Conservation (phyloP, 495 filamentous ascomycete genomes). For the Podospora conica region DNA sequence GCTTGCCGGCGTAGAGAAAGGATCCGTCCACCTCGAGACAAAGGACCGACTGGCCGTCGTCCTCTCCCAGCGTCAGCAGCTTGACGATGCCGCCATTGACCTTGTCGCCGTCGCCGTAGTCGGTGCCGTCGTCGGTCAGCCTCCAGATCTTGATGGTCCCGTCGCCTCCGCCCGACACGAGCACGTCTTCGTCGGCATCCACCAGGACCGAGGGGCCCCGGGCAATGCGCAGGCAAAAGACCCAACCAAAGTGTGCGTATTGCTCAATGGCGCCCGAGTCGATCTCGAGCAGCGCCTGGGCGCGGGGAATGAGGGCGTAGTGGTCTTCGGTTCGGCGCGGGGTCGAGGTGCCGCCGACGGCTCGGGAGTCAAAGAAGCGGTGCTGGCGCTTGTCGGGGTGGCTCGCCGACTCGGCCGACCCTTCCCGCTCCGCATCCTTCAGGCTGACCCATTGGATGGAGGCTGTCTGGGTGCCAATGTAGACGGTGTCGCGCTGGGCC, state of each 20-base stretch:
- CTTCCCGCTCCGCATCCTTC: slow-evolving; percentile 42
- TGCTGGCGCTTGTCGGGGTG: slow-evolving; percentile 81
- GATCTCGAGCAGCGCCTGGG: slow-evolving; percentile 64
- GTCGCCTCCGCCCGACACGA: slow-evolving; percentile 90
- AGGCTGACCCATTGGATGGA: slow-evolving; percentile 67
- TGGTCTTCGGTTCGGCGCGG: slow-evolving; percentile 53
- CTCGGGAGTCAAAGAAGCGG: slow-evolving; percentile 89
- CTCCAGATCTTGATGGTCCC: slow-evolving; percentile 89
- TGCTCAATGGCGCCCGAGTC: slow-evolving; percentile 73
- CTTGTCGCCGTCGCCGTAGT: slow-evolving; percentile 30
- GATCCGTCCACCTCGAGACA: slow-evolving; percentile 79
- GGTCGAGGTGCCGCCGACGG: slow-evolving; percentile 72
- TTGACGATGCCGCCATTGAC: slow-evolving; percentile 49
- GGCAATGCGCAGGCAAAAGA: slow-evolving; percentile 88
- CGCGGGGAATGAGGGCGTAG: slow-evolving; percentile 47
- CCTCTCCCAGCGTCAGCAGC: slow-evolving; percentile 64
- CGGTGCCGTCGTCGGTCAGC: slow-evolving; percentile 41
- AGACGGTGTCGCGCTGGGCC: slow-evolving; percentile 66
- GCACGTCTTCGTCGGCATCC: slow-evolving; percentile 63
- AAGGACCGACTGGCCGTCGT: slow-evolving; percentile 72
- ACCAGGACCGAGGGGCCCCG: slow-evolving; percentile 54
- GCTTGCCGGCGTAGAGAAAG: slow-evolving; percentile 82
- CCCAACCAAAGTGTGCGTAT: slow-evolving; percentile 91
- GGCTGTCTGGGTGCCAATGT: slow-evolving; percentile 91
- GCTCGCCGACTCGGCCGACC: slow-evolving; percentile 54